phyloP scores from a whole-genome alignment of 2,329 filamentous ascomycete species.

The Fusarium veterinarium region DNA sequence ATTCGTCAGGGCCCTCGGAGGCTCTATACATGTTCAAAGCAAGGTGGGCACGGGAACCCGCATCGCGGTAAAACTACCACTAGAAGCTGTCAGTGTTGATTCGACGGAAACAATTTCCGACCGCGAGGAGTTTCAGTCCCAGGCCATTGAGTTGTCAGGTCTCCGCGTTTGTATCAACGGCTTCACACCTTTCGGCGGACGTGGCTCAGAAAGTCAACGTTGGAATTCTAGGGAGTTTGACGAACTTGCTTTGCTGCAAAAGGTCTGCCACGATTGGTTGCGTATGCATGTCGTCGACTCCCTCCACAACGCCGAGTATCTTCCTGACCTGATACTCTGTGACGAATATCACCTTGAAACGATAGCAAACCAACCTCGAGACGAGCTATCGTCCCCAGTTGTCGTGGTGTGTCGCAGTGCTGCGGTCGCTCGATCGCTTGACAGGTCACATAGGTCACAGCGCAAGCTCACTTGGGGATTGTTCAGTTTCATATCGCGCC shows the following conservation, averaged over 20 bases:
- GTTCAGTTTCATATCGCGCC: constrained; percentile 53
- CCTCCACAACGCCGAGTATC: not conserved
- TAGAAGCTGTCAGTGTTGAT: constrained; percentile 25
- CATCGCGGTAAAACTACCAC: constrained; percentile 49
- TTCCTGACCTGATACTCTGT: constrained; percentile 47
- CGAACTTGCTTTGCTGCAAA: constrained; percentile 7
- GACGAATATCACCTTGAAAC: constrained; percentile 13
- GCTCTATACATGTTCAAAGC: constrained; percentile 67
- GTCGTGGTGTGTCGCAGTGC: constrained; percentile 51
- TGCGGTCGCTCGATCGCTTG: constrained; percentile 43
- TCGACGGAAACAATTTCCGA: not conserved
- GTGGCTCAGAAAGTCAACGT: not conserved
- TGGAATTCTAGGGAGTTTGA: constrained; percentile 13
- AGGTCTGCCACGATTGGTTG: constrained; percentile 23
- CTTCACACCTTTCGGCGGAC: not conserved
- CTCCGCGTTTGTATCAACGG: constrained; percentile 42
- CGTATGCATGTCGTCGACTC: constrained; percentile 26
- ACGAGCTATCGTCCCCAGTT: constrained; percentile 33
- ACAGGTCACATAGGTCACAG: constrained; percentile 32
- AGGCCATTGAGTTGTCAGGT: constrained; percentile 45
- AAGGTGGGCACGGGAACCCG: constrained; percentile 51
- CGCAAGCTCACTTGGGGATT: constrained; percentile 32
- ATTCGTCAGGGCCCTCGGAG: constrained; percentile 69
- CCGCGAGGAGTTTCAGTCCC: constrained; percentile 44
- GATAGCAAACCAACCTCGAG: not conserved